phyloP scores from a whole-genome alignment of 108 stramenopile species.

The Cyclotella atomus region DNA sequence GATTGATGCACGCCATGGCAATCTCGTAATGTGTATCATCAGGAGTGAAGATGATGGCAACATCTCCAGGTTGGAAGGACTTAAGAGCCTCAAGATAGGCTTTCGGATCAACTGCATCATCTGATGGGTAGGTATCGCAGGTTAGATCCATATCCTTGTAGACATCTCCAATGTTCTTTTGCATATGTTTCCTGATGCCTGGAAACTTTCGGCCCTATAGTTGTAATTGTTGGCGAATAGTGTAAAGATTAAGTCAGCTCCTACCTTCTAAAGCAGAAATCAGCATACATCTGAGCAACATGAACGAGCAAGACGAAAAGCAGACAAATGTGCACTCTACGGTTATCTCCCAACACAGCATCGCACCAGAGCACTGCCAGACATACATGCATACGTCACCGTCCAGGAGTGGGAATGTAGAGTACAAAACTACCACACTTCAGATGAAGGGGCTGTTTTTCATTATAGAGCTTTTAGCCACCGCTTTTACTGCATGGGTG shows the following conservation, averaged over 20 bases:
- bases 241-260: no score
- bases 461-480: no score
- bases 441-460: no score
- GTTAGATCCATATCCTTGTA: constrained; percentile 91
- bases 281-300: no score
- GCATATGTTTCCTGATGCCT: constrained; percentile 95
- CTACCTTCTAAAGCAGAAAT: no score
- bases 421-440: background rate
- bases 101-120: constrained; percentile 80
- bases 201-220: constrained; percentile 94
- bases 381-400: no score
- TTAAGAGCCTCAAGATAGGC: constrained; percentile 82
- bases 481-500: no score
- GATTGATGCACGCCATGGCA: constrained; percentile 87
- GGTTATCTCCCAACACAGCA: no score
- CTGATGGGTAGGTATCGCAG: constrained; percentile 94
- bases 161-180: constrained; percentile 87
- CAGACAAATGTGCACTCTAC: no score
- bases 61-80: constrained; percentile 85
- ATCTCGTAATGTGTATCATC: constrained; percentile 99
- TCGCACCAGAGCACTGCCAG: constrained; percentile 4
- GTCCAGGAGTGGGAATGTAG: no score
- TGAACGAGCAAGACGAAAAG: no score
- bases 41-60: constrained; percentile 97
- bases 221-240: constrained; percentile 4